Evolutionary conservation across 73 alveolate species (phyloP).

Genomic region (Tetrahymena malaccensis): DNA sequence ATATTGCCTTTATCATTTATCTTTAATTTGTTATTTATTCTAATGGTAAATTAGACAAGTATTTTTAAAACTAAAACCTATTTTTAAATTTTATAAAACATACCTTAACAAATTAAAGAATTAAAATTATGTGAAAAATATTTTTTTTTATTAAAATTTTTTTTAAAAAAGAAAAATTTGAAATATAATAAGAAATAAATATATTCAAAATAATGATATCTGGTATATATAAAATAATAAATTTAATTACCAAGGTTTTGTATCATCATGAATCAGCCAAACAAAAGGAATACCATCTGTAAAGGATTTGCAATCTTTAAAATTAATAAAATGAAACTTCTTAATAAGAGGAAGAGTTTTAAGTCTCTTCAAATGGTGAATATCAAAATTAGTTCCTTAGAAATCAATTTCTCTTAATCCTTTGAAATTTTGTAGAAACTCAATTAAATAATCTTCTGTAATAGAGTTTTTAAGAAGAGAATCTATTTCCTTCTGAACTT

Average conservation of each 20-base stretch:
- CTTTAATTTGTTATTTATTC: background rate
- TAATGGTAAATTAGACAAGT: background rate
- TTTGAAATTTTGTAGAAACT: background rate
- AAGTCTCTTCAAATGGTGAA: background rate
- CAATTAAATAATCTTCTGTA: background rate
- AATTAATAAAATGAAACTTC: background rate
- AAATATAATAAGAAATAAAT: no score
- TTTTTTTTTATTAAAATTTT: no score
- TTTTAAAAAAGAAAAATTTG: no score
- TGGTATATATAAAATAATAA: background rate
- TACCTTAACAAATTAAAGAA: no score
- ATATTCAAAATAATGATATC: background rate
- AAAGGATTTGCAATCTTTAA: background rate
- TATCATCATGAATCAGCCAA: background rate
- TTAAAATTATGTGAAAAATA: background rate
- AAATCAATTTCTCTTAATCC: background rate
- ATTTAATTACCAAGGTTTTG: background rate
- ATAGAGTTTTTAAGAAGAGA: background rate
- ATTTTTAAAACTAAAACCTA: background rate
- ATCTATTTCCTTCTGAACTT: background rate
- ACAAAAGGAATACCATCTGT: background rate
- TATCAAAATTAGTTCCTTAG: background rate
- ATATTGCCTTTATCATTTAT: background rate
- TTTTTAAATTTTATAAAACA: background rate
- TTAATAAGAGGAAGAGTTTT: background rate